Percentiles rank a stretch among this genome's conserved stretches.
These are phyloP conservation scores for Dryas alaskensis DNA, from an alignment of 306 rosid species.

Conservation along the genomic window DNA sequence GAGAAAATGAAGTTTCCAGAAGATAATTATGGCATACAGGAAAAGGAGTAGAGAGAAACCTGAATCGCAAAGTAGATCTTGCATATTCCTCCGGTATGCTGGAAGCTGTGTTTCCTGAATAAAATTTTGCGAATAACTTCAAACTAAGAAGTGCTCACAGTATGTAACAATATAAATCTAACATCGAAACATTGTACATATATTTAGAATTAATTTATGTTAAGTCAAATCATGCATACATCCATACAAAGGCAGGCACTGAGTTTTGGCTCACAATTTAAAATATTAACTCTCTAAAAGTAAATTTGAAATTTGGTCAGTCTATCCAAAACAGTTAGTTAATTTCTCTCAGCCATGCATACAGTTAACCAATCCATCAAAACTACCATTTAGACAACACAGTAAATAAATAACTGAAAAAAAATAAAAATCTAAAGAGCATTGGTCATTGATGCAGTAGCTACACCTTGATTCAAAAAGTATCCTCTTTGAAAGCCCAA, in stretches of 20 bases:
- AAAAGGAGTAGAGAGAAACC: conserved; percentile 47
- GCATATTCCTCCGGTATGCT: conserved; percentile 87
- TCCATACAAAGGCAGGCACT: neutral
- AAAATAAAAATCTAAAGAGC: neutral
- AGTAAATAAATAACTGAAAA: neutral
- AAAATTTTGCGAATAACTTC: conserved; percentile 29
- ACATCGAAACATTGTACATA: neutral
- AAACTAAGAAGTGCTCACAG: conserved; percentile 23
- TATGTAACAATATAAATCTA: neutral
- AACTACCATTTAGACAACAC: neutral
- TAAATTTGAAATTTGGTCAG: neutral
- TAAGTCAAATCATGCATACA: neutral
- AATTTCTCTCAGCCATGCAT: neutral
- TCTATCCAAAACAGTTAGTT: neutral
- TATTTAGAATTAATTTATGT: neutral
- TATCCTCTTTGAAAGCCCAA: too few relatives aligned
- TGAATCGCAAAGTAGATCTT: conserved; percentile 94
- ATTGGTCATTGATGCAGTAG: neutral
- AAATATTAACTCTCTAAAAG: neutral
- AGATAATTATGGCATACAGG: neutral
- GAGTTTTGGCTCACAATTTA: neutral
- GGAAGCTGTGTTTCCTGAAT: conserved; percentile 85
- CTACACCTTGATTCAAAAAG: too few relatives aligned
- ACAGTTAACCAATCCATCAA: neutral
- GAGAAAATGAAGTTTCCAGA: conserved; percentile 22